phyloP scores from a whole-genome alignment of 208 protist genomes.

The Herpetomonas muscarum region DNA sequence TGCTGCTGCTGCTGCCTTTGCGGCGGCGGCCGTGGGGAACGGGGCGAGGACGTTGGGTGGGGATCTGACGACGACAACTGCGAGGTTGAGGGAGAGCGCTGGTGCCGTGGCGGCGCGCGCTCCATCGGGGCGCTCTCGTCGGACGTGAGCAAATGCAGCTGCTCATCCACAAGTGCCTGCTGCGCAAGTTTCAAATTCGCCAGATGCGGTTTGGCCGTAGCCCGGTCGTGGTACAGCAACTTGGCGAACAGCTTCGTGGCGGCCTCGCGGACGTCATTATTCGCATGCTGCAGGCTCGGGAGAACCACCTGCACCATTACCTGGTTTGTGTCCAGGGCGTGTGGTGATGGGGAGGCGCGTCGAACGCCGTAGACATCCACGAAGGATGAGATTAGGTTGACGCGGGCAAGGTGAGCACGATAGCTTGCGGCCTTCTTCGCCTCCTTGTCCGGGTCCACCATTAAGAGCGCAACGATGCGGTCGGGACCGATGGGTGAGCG shows the following conservation, averaged over 20 bases:
- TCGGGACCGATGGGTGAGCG: constrained; percentile 48
- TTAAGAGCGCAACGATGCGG: constrained; percentile 38
- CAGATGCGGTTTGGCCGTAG: constrained; percentile 21
- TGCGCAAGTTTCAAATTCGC: constrained; percentile 71
- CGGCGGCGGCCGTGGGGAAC: background rate
- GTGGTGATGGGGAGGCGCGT: constrained; percentile 1
- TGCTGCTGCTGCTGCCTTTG: background rate
- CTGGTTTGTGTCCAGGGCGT: constrained; percentile 41
- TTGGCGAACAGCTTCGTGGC: constrained; percentile 72
- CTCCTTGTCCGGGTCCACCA: constrained; percentile 57
- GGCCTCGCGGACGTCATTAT: constrained; percentile 68
- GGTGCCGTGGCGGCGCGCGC: no score
- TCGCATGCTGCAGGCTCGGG: constrained; percentile 70
- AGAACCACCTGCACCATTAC: constrained; percentile 59
- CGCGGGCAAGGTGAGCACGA: constrained; percentile 52
- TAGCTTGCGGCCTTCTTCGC: constrained; percentile 54
- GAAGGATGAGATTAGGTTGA: constrained; percentile 67
- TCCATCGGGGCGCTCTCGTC: no score
- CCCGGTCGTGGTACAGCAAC: constrained; percentile 37
- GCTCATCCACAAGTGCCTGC: constrained; percentile 64
- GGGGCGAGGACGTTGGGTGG: no score
- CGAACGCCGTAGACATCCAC: constrained; percentile 65
- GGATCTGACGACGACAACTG: no score
- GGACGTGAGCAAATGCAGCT: no score
- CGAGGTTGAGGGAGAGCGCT: no score